Percentiles rank a stretch among this genome's conserved stretches.
phyloP scores from a whole-genome alignment of 805 yeast species.

The Candida stauntonica region DNA sequence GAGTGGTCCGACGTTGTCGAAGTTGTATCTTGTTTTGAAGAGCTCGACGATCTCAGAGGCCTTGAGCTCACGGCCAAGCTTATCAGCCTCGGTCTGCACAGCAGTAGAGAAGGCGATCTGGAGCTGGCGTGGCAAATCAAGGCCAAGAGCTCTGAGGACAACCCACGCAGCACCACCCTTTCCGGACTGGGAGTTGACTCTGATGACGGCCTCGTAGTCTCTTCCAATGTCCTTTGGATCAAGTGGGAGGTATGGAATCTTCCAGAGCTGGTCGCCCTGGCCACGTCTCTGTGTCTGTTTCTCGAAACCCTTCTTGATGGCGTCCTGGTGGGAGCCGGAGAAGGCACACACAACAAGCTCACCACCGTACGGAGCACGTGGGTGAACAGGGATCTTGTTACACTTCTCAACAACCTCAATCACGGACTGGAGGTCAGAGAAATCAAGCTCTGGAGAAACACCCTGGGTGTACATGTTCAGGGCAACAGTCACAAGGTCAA shows the following conservation, averaged over 20 bases:
- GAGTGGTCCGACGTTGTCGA: constrained; percentile 35
- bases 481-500: constrained; percentile 71
- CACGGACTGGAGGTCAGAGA: constrained; percentile 61
- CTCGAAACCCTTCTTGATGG: constrained; percentile 62
- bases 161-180: constrained; percentile 89
- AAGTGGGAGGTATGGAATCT: constrained; percentile 71
- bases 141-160: constrained; percentile 61
- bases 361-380: constrained; percentile 80
- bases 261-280: constrained; percentile 52
- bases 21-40: constrained; percentile 53
- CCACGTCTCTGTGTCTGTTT: constrained; percentile 48
- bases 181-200: constrained; percentile 85
- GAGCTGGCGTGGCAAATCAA: constrained; percentile 68
- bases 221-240: constrained; percentile 81
- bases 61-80: constrained; percentile 64
- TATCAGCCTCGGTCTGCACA: constrained; percentile 63
- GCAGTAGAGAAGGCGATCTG: constrained; percentile 64
- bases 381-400: constrained; percentile 69
- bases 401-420: constrained; percentile 71
- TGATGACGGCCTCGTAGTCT: constrained; percentile 75
- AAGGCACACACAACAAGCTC: constrained; percentile 76
- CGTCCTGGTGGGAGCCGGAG: constrained; percentile 71
- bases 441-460: constrained; percentile 64
- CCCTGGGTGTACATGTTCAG: constrained; percentile 78
- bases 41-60: constrained; percentile 58